Evolutionary conservation across 2,329 filamentous ascomycete species (phyloP), one percentile per base, ranked within the genome.

Genomic region (Aspergillus ustus): DNA sequence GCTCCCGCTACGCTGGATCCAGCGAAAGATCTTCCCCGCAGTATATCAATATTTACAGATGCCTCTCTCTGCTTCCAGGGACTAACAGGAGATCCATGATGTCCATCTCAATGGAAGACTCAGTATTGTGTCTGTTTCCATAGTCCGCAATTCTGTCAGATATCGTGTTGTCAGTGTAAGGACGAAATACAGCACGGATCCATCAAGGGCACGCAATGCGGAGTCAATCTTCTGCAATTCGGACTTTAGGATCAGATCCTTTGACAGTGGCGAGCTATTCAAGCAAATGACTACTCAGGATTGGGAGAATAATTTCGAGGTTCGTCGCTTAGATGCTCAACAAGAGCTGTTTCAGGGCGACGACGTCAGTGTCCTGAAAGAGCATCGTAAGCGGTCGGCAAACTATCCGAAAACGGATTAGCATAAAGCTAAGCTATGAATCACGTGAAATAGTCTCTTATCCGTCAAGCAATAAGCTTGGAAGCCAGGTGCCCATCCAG

Each of bases 301-400:
- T 45, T 37, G 46, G 19, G n/a, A 51, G 13, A 20, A 52, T 31
- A 19, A 25, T 52, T 15, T 49, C 37, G 37, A 51, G 55, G 25
- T 46, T 43, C 28, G 22, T 57, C 54, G 31, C 46, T 43, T 51
- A 3, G 9, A 57, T 51, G 37, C 34, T 45, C 22, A 31, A 28
- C 19, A n/a, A 34, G 44, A 15, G 9, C 19, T 37, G 46, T 49
- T 37, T 11, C 43, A 28, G 45, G n/a, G n/a, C n/a, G n/a, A 2
- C 28, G 28, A 48, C 25, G 19, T 48, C 20, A 31, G 34, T 31
- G 34, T 49, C 29, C 34, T 25, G 19, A 51, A 50, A 8, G 17
- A 25, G 54, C 13, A 31, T 43, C 29, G 31, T 20, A 57, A 20
- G 54, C 54, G 54, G 31, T 57, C 55, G 55, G 55, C 55, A 57